Conservation (phyloP, 2,329 filamentous ascomycete species). For the Penicillium sp. region DNA sequence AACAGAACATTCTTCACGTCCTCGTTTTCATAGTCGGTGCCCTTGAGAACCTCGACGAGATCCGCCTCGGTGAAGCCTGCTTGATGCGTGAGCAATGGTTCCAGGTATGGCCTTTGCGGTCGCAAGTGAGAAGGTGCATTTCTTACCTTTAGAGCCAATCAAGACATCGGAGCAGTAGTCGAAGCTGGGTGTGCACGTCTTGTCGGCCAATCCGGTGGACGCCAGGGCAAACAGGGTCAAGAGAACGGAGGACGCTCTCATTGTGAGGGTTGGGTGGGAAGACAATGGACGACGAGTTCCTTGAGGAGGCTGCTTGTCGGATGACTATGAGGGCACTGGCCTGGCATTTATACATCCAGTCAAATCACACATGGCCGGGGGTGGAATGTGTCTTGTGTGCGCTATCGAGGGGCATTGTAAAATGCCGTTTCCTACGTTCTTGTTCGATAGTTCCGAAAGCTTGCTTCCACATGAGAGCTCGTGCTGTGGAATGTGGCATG, state of each 20-base stretch:
- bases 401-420: no score
- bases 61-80: constrained; percentile 27
- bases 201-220: constrained; percentile 20
- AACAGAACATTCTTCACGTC: constrained; percentile 27
- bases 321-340: no score
- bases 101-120: no score
- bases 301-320: background rate
- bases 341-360: no score
- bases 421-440: constrained; percentile 5
- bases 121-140: no score
- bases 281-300: background rate
- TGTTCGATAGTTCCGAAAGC: constrained; percentile 3
- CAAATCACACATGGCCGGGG: no score
- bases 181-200: constrained; percentile 32
- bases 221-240: constrained; percentile 15
- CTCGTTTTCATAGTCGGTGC: constrained; percentile 22
- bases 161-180: constrained; percentile 30
- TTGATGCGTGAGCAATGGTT: background rate
- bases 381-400: no score
- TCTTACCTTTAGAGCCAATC: constrained; percentile 25
- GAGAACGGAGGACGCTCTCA: constrained; percentile 22
- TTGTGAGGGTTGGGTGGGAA: constrained; percentile 5
- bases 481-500: constrained; percentile 6
- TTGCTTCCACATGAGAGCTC: constrained; percentile 7
- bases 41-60: constrained; percentile 24